Percentiles rank a stretch among this genome's conserved stretches.
Conservation (phyloP, 2,329 filamentous ascomycete species). For the Colletotrichum somersetense region DNA sequence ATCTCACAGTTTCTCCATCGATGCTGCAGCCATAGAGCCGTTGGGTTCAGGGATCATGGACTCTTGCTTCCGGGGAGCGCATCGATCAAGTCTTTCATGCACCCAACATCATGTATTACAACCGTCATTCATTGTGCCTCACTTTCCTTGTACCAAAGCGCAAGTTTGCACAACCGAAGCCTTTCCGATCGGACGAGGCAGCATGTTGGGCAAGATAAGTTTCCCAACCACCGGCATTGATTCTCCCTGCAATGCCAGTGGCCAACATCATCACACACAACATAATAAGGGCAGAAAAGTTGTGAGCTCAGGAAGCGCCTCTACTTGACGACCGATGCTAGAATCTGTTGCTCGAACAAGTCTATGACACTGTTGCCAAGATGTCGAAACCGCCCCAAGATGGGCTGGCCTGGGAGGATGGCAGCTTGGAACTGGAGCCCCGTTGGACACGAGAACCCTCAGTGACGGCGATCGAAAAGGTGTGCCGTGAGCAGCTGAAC, state of each 20-base stretch:
- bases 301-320: no score
- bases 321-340: no score
- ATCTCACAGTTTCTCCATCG: no score
- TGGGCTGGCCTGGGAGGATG: conserved; percentile 41
- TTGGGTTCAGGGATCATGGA: no score
- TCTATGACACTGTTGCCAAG: not conserved
- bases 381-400: conserved; percentile 10
- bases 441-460: conserved; percentile 41
- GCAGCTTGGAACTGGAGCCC: conserved; percentile 23
- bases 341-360: accelerated
- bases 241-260: not conserved
- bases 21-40: no score
- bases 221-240: not conserved
- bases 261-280: not conserved
- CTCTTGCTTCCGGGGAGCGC: no score
- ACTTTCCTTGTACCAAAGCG: not conserved
- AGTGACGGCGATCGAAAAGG: conserved; percentile 37
- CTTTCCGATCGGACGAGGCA: not conserved
- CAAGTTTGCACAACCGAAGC: not conserved
- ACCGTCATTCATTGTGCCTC: no score
- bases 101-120: no score
- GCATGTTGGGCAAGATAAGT: not conserved
- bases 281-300: no score
- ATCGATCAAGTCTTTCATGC: no score
- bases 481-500: conserved; percentile 37